These are phyloP conservation scores for Monascus purpureus DNA, from an alignment of 495 filamentous ascomycete species.

Conservation along the genomic window DNA sequence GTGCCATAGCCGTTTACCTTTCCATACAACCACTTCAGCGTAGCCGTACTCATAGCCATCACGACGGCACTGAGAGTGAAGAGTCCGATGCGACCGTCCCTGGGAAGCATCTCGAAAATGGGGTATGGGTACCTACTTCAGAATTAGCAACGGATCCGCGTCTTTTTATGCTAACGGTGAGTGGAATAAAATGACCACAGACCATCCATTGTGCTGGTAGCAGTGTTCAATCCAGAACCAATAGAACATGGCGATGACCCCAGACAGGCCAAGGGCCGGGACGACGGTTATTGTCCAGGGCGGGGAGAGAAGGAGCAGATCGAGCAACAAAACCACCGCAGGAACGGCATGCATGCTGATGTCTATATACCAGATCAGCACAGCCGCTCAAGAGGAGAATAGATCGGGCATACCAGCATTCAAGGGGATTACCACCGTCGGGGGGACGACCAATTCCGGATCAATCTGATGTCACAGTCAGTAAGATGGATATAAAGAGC, in stretches of 20 bases:
- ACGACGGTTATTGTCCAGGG: constrained; percentile 60
- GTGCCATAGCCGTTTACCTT: constrained; percentile 50
- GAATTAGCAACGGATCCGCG: constrained; percentile 10
- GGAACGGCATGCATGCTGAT: constrained; percentile 71
- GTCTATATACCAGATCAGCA: constrained; percentile 31
- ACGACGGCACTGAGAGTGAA: constrained; percentile 55
- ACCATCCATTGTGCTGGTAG: constrained; percentile 62
- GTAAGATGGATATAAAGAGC: constrained; percentile 3
- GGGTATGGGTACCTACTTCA: constrained; percentile 69
- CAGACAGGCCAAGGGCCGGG: constrained; percentile 47
- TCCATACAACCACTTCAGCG: constrained; percentile 53
- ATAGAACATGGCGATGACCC: constrained; percentile 55
- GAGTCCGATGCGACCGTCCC: constrained; percentile 46
- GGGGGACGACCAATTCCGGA: constrained; percentile 43
- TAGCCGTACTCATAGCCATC: constrained; percentile 56
- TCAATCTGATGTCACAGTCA: constrained; percentile 40
- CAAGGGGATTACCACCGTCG: constrained; percentile 28
- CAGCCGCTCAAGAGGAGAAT: neutral
- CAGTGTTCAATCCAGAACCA: constrained; percentile 85
- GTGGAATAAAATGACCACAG: constrained; percentile 8
- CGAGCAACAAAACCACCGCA: constrained; percentile 52
- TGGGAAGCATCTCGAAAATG: constrained; percentile 51
- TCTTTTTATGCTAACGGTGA: no score
- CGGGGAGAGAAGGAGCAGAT: constrained; percentile 63
- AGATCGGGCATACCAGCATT: constrained; percentile 22